A percentile compares a stretch with the other conserved stretches of the same genome.
Evolutionary conservation across 2,329 filamentous ascomycete species (phyloP).

Genomic region (Fusarium papillatum): DNA sequence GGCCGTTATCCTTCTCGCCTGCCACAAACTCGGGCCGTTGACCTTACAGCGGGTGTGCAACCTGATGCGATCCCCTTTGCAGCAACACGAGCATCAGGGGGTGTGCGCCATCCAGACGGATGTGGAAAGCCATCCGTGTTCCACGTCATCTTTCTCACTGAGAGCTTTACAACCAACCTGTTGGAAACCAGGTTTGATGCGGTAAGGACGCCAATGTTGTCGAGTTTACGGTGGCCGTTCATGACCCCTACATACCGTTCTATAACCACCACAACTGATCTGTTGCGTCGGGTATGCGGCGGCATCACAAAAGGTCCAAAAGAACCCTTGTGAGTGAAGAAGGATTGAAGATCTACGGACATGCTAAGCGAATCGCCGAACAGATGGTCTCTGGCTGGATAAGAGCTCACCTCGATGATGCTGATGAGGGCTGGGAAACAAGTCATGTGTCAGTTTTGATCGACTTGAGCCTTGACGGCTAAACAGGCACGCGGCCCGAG

Average conservation of each 20-base stretch:
- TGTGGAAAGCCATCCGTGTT: constrained; percentile 13
- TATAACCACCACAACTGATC: neutral
- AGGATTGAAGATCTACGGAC: constrained; percentile 8
- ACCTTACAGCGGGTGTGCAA: constrained; percentile 28
- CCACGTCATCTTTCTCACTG: constrained; percentile 26
- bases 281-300: constrained; percentile 1
- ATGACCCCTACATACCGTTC: neutral
- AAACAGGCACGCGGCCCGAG: constrained; percentile 35
- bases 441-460: constrained; percentile 28
- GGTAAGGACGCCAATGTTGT: neutral
- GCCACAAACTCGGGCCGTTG: constrained; percentile 36
- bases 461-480: constrained; percentile 31
- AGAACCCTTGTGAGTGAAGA: neutral
- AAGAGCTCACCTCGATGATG: constrained; percentile 9
- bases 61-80: constrained; percentile 37
- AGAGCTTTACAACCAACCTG: constrained; percentile 4
- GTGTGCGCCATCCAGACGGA: constrained; percentile 19
- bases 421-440: constrained; percentile 28
- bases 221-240: neutral
- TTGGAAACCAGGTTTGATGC: constrained; percentile 4
- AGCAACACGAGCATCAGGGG: constrained; percentile 32
- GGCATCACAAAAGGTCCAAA: neutral
- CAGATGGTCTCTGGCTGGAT: constrained; percentile 8
- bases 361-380: constrained; percentile 6
- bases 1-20: constrained; percentile 19